Evolutionary conservation across 2,329 filamentous ascomycete species (phyloP).

Genomic region (Ceratocystis colombiana): DNA sequence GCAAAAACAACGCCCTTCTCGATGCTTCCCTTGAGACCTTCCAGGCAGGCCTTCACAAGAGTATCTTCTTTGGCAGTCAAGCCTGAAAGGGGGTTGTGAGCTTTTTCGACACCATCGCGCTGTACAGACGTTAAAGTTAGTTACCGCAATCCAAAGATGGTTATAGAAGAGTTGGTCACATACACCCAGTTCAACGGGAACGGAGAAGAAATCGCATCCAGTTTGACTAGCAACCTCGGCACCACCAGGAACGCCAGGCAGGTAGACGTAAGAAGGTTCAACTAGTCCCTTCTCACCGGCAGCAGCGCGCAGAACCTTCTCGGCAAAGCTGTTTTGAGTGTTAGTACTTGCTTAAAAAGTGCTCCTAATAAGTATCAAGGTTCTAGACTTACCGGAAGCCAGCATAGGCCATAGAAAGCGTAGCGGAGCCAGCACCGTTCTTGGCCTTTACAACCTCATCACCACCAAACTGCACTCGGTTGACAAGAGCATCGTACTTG

Average conservation of each 20-base stretch:
- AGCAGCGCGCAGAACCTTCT: slow-evolving; percentile 80
- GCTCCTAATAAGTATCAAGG: neutral
- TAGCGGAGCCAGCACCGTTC: slow-evolving; percentile 81
- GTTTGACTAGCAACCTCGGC: slow-evolving; percentile 75
- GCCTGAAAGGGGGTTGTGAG: slow-evolving; percentile 63
- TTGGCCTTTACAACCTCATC: slow-evolving; percentile 95
- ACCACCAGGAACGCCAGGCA: slow-evolving; percentile 78
- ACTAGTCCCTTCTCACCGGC: slow-evolving; percentile 87
- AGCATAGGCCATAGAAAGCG: slow-evolving; percentile 89
- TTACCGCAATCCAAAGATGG: neutral
- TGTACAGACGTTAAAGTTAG: slow-evolving; percentile 35
- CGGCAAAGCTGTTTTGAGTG: slow-evolving; percentile 56
- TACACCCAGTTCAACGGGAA: slow-evolving; percentile 91
- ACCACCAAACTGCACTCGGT: slow-evolving; percentile 96
- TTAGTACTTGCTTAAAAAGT: slow-evolving; percentile 31
- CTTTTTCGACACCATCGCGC: slow-evolving; percentile 79
- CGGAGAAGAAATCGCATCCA: slow-evolving; percentile 88
- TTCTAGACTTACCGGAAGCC: slow-evolving; percentile 62
- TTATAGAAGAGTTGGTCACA: slow-evolving; percentile 35
- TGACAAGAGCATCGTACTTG: slow-evolving; percentile 80
- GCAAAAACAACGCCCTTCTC: slow-evolving; percentile 85
- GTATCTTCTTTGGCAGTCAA: slow-evolving; percentile 83
- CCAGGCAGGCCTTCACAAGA: slow-evolving; percentile 64
- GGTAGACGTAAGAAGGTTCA: slow-evolving; percentile 93
- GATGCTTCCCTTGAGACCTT: slow-evolving; percentile 85